A percentile compares a stretch with the other conserved stretches of the same genome.
phyloP scores from a whole-genome alignment of 805 yeast genomes.

The Kuraishia floccosa region DNA sequence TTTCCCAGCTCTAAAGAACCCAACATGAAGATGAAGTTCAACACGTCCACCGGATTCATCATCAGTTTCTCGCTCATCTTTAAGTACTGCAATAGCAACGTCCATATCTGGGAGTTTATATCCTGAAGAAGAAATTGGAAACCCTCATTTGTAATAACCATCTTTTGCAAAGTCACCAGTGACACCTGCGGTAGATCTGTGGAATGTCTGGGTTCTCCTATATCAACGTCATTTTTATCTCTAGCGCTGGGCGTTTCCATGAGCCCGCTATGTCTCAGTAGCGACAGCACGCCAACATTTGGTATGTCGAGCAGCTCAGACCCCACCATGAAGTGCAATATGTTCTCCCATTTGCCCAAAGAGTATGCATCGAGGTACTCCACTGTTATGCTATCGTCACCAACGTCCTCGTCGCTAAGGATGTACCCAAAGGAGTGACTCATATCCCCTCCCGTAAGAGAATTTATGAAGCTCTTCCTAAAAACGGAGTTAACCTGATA shows the following conservation, averaged over 20 bases:
- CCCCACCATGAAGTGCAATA: conserved; percentile 96
- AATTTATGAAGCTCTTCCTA: conserved; percentile 63
- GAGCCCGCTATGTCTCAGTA: conserved; percentile 70
- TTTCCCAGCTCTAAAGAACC: conserved; percentile 90
- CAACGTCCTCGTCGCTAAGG: conserved; percentile 19
- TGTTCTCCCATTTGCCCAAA: conserved; percentile 85
- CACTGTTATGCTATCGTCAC: conserved; percentile 47
- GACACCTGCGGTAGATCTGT: neutral
- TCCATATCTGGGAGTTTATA: conserved; percentile 91
- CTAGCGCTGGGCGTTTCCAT: conserved; percentile 50
- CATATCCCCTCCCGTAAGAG: conserved; percentile 65
- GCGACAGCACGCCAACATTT: conserved; percentile 67
- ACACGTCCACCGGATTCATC: conserved; percentile 94
- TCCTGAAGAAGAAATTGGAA: conserved; percentile 92
- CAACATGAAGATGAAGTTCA: conserved; percentile 85
- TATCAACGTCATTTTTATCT: conserved; percentile 8
- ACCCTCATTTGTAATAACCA: conserved; percentile 81
- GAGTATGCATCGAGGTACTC: conserved; percentile 72
- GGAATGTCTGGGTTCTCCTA: conserved; percentile 1
- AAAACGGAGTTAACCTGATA: conserved; percentile 61
- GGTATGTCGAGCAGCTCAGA: conserved; percentile 64
- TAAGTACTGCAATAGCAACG: conserved; percentile 75
- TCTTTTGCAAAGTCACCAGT: conserved; percentile 14
- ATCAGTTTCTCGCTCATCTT: conserved; percentile 73
- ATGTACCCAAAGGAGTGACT: neutral